Evolutionary conservation across 1,284 basidiomycete species (phyloP), one percentile per base, ranked within the genome.

Genomic region (Stygiomarasmius scandens): DNA sequence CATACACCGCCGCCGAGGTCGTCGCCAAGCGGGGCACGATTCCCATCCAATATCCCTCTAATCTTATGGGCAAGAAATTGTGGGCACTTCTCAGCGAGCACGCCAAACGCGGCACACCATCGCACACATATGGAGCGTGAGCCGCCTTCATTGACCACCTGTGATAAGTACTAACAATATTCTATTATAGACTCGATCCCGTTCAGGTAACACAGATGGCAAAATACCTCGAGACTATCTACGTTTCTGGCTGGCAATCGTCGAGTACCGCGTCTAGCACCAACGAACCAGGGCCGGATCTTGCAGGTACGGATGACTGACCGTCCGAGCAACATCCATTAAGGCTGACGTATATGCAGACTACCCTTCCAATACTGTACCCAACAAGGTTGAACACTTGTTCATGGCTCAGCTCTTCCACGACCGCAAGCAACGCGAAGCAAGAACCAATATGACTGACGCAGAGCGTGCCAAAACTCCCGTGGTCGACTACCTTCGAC

Each of bases 141-240:
- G 94, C 92, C 36, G 29, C 34, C 29, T 38, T 29, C n/a, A 47
- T 29, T 11, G 23, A 41, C 25, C 49, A 6, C 46, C 25, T 47
- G 29, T 45, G 49, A 44, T 56, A 43, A 27, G 55, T 44, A n/a
- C n/a, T n/a, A n/a, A n/a, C 45, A 41, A 1, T 22, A 36, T 54
- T 27, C 9, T 46, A 11, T 43, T 5, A 12, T 64, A 96, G 94
- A 29, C 87, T 99, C 62, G 97, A 99, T 75, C 95, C 96, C 1
- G 95, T 99, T 12, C 96, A 99, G 77, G 84, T 95, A 64, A 95
- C 95, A 0, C 96, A 99, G 76, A 99, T 99, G 96, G 96, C 96
- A 32, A 96, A 96, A 72, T 92, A 97, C 74, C 90, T 98, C 66
- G 96, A 99, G 76, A 96, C 95, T 2, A 92, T 99, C 63, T 99